Conservation (phyloP, 495 filamentous ascomycete species). For the Cercophora scortea region DNA sequence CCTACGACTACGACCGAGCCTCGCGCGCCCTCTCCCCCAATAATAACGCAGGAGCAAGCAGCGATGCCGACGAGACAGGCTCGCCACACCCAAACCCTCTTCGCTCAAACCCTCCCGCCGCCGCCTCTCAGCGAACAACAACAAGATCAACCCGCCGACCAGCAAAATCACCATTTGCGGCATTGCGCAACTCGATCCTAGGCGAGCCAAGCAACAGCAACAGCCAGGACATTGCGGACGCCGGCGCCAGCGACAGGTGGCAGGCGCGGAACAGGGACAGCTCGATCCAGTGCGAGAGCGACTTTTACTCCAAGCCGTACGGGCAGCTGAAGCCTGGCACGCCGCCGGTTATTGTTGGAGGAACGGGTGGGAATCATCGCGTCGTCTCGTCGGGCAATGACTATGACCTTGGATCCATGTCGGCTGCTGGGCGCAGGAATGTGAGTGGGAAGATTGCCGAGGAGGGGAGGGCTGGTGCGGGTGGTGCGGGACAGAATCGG, state of each 20-base stretch:
- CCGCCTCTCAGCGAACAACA: neutral
- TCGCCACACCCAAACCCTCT: conserved; percentile 38
- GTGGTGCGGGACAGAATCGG: conserved; percentile 8
- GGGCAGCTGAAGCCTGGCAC: conserved; percentile 39
- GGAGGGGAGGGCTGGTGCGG: conserved; percentile 68
- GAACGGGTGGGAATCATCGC: conserved; percentile 8
- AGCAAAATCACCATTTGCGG: conserved; percentile 22
- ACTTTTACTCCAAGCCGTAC: conserved; percentile 47
- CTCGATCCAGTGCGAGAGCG: conserved; percentile 44
- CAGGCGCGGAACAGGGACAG: conserved; percentile 23
- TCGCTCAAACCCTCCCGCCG: conserved; percentile 30
- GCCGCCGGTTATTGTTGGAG: conserved; percentile 35
- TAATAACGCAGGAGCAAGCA: conserved; percentile 7
- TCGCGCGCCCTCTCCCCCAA: neutral
- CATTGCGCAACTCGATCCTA: conserved; percentile 25
- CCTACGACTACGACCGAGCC: no score
- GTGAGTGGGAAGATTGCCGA: conserved; percentile 83
- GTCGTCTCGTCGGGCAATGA: conserved; percentile 52
- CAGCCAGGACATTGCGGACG: conserved; percentile 22
- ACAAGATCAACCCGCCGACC: neutral
- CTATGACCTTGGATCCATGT: conserved; percentile 38
- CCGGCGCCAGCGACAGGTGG: conserved; percentile 9
- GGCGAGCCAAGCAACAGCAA: conserved; percentile 36
- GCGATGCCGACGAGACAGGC: conserved; percentile 8
- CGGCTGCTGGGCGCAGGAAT: conserved; percentile 36